Evolutionary conservation across 2,329 filamentous ascomycete species (phyloP).

Genomic region (Pestalotiopsis sp.): DNA sequence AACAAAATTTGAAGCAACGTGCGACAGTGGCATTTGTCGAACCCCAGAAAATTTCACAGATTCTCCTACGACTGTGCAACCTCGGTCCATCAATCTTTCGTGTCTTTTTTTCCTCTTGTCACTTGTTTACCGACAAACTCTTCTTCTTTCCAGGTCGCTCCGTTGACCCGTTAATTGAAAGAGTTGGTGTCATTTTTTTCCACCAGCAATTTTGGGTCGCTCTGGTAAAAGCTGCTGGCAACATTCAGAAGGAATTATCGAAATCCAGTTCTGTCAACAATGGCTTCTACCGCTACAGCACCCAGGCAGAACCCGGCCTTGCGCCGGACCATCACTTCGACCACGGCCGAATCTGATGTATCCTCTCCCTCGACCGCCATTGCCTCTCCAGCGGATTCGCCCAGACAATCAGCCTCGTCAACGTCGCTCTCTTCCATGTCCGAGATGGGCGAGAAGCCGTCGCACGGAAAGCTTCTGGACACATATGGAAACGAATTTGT

Average conservation of each 20-base stretch:
- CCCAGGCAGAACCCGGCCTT: constrained; percentile 46
- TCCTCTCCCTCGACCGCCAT: constrained; percentile 58
- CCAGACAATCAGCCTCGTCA: constrained; percentile 70
- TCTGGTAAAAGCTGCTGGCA: background rate
- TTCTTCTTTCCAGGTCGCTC: background rate
- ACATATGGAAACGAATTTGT: constrained; percentile 95
- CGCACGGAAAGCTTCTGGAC: constrained; percentile 73
- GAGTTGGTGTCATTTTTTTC: background rate
- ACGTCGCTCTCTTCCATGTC: constrained; percentile 91
- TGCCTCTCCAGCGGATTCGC: constrained; percentile 62
- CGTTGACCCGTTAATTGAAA: background rate
- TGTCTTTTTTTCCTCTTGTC: background rate
- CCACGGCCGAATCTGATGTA: constrained; percentile 43
- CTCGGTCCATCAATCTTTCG: background rate
- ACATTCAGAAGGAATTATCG: background rate
- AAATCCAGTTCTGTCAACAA: constrained; percentile 24
- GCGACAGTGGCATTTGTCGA: background rate
- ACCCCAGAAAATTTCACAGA: constrained; percentile 1
- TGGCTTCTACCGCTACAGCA: constrained; percentile 49
- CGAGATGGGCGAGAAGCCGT: constrained; percentile 58
- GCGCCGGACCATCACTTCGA: constrained; percentile 49
- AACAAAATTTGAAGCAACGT: constrained; percentile 6
- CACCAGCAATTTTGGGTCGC: background rate
- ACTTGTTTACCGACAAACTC: background rate
- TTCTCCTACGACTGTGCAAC: background rate